Base-by-base conservation (phyloP, 148 eudicot genomes). In the Pharnaceum exiguum region DNA sequence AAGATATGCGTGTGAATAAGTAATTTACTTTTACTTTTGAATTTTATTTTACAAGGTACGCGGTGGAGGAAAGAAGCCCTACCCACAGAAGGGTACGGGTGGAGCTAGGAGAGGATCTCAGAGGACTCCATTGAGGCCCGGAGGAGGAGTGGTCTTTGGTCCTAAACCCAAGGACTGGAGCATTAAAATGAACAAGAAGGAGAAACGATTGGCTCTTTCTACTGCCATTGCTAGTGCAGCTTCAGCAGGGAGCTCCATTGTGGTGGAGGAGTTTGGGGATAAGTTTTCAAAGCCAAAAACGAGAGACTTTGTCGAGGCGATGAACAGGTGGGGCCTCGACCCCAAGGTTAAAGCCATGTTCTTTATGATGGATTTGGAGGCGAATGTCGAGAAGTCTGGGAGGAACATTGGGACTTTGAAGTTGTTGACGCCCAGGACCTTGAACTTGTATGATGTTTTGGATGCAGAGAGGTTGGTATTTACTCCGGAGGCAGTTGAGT, bases 91-190 rank as follows among this genome's bases (percentile, higher is more conserved):
- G 78, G 79, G 77, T 31, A 83, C 94, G 44, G 98, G 98, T 16
- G 73, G 84, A n/a, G 98, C 98, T 12, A 74, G 98, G 0, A 84
- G 88, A 1, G 98, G 98, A 8, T 91, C 98, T 0, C 72, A 73
- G 45, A 67, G 90, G 1, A 79, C 94, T 1, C 98, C 98, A 1
- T 82, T 91, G 15, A 50, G 90, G 26, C 94, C 88, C 49, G 98
- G 98, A 0, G 98, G 98, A 0, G 98, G 98, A 0, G 88, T 91
- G 0, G 54, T 91, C 0, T 91, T 91, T 30, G 98, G 98, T 2
- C 98, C 98, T 4, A 91, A 91, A 22, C 98, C 96, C 1, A 80
- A 73, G 26, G 99, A 94, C 26, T 94, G 99, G 99, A 65, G 77
- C 2, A 73, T 94, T 0, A 94, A 89, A 62, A 89, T 94, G 16